Conservation (phyloP, 371 early-diverging fungal genomes). For the Rhizopus arrhizus region DNA sequence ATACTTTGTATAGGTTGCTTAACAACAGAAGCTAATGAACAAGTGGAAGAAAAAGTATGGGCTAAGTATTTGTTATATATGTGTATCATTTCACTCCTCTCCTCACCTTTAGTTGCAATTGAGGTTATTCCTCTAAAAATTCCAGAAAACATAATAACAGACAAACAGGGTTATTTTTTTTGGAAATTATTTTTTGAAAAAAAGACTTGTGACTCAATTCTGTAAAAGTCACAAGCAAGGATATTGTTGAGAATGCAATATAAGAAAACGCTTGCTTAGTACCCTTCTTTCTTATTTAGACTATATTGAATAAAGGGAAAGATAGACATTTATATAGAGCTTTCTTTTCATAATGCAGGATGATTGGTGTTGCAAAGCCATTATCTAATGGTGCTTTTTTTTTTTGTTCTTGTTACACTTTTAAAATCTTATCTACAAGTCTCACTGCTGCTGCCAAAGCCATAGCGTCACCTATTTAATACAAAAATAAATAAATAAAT, state of each 20-base stretch:
- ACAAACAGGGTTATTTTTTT: conserved; percentile 1
- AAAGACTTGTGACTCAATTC: neutral
- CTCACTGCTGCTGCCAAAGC: conserved; percentile 46
- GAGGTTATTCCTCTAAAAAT: conserved; percentile 23
- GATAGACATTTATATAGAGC: too few relatives aligned
- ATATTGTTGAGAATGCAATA: neutral
- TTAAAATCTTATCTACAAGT: conserved; percentile 37
- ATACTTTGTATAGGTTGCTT: conserved; percentile 31
- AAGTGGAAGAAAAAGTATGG: neutral
- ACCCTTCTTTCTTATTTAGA: too few relatives aligned
- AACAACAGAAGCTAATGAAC: conserved; percentile 16
- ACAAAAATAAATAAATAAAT: too few relatives aligned
- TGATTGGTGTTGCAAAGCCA: conserved; percentile 27
- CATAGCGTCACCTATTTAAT: conserved; percentile 41
- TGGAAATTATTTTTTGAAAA: neutral
- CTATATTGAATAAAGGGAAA: too few relatives aligned
- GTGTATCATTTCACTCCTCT: neutral
- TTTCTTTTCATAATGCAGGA: conserved; percentile 1
- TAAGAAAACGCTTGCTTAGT: too few relatives aligned
- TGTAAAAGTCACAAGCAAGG: neutral
- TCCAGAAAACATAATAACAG: conserved; percentile 21
- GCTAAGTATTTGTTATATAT: neutral
- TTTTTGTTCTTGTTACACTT: conserved; percentile 46
- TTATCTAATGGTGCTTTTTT: conserved; percentile 34
- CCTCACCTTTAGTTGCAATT: conserved; percentile 9